phyloP scores from a whole-genome alignment of 768 basidiomycete genomes.

The Pisolithus albus region DNA sequence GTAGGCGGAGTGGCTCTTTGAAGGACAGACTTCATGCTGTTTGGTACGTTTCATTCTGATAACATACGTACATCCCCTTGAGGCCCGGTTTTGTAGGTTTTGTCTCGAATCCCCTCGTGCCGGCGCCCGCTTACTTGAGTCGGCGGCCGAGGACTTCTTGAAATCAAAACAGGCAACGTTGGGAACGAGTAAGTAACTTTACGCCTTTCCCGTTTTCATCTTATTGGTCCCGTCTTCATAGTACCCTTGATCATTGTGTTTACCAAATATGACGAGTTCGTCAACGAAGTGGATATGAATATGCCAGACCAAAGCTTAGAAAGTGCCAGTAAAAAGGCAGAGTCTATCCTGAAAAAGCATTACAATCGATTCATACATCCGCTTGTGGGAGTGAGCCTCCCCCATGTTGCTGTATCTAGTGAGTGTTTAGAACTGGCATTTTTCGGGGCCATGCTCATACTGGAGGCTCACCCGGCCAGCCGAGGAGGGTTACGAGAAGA shows the following conservation, averaged over 20 bases:
- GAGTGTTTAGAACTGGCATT: not conserved
- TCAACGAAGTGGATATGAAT: not conserved
- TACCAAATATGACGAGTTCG: slow-evolving; percentile 1
- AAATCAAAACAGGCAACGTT: not conserved
- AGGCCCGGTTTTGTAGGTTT: not conserved
- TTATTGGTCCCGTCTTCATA: not conserved
- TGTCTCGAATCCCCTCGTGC: not conserved
- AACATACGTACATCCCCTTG: not conserved
- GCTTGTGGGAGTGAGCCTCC: not conserved
- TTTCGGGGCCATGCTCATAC: not conserved
- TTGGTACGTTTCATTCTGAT: slow-evolving; percentile 1
- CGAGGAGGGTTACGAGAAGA: not conserved
- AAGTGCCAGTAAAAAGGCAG: not conserved
- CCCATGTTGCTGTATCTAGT: slow-evolving; percentile 2
- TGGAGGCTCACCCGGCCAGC: not conserved
- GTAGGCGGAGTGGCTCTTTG: not conserved
- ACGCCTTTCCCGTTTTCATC: not conserved
- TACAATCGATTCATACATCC: not conserved
- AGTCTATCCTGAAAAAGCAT: not conserved
- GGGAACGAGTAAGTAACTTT: not conserved
- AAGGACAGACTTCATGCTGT: slow-evolving; percentile 9
- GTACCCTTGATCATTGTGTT: slow-evolving; percentile 3
- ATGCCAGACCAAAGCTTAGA: not conserved
- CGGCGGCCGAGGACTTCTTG: not conserved
- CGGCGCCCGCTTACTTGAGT: slow-evolving; percentile 2